Conservation (phyloP, 768 basidiomycete genomes). For the Strobilomyces dryophilus region DNA sequence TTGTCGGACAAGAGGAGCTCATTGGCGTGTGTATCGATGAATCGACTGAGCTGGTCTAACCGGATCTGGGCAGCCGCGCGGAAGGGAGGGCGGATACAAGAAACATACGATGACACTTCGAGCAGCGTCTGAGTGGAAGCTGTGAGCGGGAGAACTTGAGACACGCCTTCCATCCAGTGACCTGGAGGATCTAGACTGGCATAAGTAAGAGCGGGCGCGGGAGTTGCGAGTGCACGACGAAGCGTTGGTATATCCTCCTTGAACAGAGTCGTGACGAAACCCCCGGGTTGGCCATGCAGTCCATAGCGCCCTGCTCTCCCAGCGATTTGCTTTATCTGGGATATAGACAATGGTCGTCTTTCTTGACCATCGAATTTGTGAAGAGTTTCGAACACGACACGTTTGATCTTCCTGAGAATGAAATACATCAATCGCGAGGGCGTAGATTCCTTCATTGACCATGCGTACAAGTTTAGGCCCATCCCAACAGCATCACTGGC, state of each 20-base stretch:
- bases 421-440: not conserved
- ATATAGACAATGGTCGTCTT: slow-evolving; percentile 50
- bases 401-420: slow-evolving; percentile 75
- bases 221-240: slow-evolving; percentile 46
- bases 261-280: slow-evolving; percentile 71
- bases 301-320: slow-evolving; percentile 92
- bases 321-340: slow-evolving; percentile 91
- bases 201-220: slow-evolving; percentile 45
- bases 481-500: slow-evolving; percentile 96
- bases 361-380: slow-evolving; percentile 58
- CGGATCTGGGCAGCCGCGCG: slow-evolving; percentile 32
- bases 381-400: slow-evolving; percentile 73
- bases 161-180: slow-evolving; percentile 25
- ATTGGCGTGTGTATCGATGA: slow-evolving; percentile 39
- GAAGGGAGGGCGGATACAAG: slow-evolving; percentile 41
- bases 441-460: not conserved
- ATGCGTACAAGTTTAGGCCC: slow-evolving; percentile 89
- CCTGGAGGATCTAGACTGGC: slow-evolving; percentile 44
- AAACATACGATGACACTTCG: slow-evolving; percentile 47
- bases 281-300: slow-evolving; percentile 51
- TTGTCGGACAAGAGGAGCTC: slow-evolving; percentile 44
- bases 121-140: slow-evolving; percentile 41
- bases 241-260: slow-evolving; percentile 60
- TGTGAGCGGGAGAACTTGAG: slow-evolving; percentile 41
- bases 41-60: slow-evolving; percentile 31